Evolutionary conservation across 257 asterid genomes (phyloP).

Genomic region (Ilex aquifolium): DNA sequence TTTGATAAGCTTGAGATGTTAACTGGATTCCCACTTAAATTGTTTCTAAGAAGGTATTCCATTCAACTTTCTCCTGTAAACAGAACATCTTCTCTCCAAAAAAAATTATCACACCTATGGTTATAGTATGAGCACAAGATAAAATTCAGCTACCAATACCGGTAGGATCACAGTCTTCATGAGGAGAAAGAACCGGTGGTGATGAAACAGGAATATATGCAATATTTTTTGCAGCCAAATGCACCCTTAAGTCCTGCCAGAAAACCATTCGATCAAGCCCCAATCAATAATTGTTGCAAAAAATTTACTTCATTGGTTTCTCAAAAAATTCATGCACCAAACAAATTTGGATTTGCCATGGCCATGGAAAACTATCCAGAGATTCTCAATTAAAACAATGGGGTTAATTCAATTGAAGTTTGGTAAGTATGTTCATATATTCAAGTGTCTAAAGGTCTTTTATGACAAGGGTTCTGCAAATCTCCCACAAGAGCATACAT

Average conservation of each 20-base stretch:
- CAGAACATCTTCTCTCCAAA: neutral
- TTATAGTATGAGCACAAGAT: neutral
- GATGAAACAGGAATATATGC: conserved; percentile 57
- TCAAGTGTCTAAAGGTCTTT: too few species aligned
- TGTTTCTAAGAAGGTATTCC: too few species aligned
- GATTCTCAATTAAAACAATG: neutral
- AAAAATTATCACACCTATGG: neutral
- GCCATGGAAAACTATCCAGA: conserved; percentile 4
- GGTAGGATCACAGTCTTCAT: conserved; percentile 28
- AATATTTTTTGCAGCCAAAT: conserved; percentile 57
- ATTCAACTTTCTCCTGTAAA: neutral
- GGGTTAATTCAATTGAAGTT: too few species aligned
- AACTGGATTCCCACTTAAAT: neutral
- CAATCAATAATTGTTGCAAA: neutral
- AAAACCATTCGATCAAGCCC: conserved; percentile 11
- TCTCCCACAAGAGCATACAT: too few species aligned
- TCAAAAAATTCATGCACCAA: neutral
- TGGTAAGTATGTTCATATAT: too few species aligned
- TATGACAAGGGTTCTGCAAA: too few species aligned
- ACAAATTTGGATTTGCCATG: neutral
- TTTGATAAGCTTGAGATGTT: conserved; percentile 3
- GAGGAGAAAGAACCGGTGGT: conserved; percentile 68
- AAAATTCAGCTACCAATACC: conserved; percentile 20
- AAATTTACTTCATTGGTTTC: neutral
- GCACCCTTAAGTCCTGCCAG: conserved; percentile 58